A percentile compares a stretch with the other conserved stretches of the same genome.
Conservation (phyloP, 2,329 filamentous ascomycete species). For the Phaeomoniella chlamydospora region DNA sequence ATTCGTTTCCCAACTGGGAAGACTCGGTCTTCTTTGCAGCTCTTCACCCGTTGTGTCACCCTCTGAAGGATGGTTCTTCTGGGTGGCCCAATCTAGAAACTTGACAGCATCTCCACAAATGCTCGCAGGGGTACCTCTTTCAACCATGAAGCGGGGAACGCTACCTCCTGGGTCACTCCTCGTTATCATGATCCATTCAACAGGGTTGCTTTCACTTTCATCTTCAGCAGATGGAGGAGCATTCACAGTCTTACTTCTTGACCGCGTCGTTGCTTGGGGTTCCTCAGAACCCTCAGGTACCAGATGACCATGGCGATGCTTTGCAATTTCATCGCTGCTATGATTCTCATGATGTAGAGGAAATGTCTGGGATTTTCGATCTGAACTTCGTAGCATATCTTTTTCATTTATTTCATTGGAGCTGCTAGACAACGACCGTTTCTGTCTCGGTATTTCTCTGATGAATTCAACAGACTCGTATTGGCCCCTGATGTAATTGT, state of each 20-base stretch:
- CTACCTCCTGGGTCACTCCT: conserved; percentile 78
- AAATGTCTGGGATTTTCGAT: conserved; percentile 7
- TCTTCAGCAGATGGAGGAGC: conserved; percentile 15
- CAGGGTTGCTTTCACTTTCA: conserved; percentile 44
- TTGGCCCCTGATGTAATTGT: conserved; percentile 65
- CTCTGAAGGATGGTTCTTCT: conserved; percentile 28
- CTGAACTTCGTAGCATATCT: conserved; percentile 19
- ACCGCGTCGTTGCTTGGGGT: conserved; percentile 8
- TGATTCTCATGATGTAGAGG: background rate
- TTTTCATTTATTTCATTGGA: conserved; percentile 15
- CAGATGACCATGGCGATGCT: background rate
- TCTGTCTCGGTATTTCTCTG: conserved; percentile 56
- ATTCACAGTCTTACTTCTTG: conserved; percentile 11
- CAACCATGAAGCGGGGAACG: conserved; percentile 83
- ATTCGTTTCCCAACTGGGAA: background rate
- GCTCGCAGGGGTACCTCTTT: conserved; percentile 68
- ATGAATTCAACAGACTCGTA: conserved; percentile 92
- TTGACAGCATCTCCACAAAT: conserved; percentile 68
- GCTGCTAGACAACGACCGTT: conserved; percentile 31
- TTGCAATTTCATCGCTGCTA: background rate
- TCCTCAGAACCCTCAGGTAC: conserved; percentile 5
- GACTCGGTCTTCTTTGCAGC: conserved; percentile 2
- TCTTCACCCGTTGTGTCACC: background rate
- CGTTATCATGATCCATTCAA: conserved; percentile 92
- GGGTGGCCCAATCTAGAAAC: conserved; percentile 64